Evolutionary conservation across 768 basidiomycete species (phyloP), one percentile per base, ranked within the genome.

Genomic region (Cystoderma amianthinum): DNA sequence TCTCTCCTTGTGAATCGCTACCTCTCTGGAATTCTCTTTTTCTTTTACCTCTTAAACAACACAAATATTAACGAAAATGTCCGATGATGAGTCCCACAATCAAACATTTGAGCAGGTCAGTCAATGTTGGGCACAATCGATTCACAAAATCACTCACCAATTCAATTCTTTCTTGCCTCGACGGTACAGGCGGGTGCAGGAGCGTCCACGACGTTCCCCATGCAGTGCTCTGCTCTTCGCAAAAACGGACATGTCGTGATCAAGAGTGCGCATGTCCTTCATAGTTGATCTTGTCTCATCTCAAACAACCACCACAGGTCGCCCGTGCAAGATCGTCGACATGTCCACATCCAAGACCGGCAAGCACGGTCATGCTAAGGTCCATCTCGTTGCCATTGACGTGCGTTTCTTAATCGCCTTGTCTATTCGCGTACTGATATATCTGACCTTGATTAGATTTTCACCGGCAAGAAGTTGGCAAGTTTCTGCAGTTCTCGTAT

Each of bases 341-440:
- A 97, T 96, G 94, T 95, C 92, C 48, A 96, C 94, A 71, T 98
- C 94, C 63, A 98, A 98, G 82, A 95, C 93, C 36, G 94, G 95
- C 56, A 98, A 98, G 81, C 95, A 98, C 74, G 95, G 95, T 56
- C 95, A 99, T 73, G 95, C 96, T 66, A 99, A 98, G 71, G 96
- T 98, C 60, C 93, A 98, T 69, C 78, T 99, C 48, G 80, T 97
- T 54, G 96, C 82, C 62, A 88, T 90, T 62, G 96, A 99, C 69
- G 94, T 96, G 60, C 48, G 91, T 79, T 22, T 36, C 36, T 4
- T 28, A 37, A 38, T 19, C 37, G 34, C 37, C 32, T 9, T 32
- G 15, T 13, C 44, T 38, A 21, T 41, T 17, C n/a, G 33, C 17
- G 38, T 25, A 7, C 16, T 33, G 18, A 9, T n/a, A 7, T 9